Conservation (phyloP, 495 filamentous ascomycete species). For the Mytilinidion resinicola region DNA sequence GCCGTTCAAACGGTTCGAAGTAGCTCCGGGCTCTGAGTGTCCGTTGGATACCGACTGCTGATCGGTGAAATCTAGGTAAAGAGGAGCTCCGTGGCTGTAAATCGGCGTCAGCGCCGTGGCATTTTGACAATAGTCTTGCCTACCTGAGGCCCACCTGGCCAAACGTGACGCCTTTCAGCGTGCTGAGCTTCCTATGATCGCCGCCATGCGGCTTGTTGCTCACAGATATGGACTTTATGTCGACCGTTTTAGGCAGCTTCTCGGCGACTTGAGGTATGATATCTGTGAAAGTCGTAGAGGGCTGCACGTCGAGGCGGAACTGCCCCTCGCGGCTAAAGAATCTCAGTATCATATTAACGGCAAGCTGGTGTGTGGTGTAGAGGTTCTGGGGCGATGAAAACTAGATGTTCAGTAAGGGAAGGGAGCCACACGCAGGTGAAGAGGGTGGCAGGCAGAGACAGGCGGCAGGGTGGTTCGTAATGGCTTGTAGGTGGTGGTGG, state of each 20-base stretch:
- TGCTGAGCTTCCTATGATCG: constrained; percentile 61
- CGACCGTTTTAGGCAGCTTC: constrained; percentile 60
- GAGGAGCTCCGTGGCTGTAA: constrained; percentile 77
- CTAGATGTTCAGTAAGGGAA: not conserved
- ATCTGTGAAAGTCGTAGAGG: constrained; percentile 44
- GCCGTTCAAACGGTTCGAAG: constrained; percentile 62
- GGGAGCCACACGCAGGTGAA: not conserved
- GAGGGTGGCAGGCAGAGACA: constrained; percentile 7
- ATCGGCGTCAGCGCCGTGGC: not conserved
- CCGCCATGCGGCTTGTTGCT: constrained; percentile 74
- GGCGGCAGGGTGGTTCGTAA: not conserved
- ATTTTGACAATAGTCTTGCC: constrained; percentile 8
- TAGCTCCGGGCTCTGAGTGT: constrained; percentile 35
- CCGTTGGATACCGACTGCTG: constrained; percentile 47
- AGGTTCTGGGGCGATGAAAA: not conserved
- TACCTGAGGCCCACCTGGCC: constrained; percentile 66
- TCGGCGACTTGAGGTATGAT: constrained; percentile 53
- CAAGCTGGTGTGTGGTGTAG: not conserved
- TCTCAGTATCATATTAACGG: constrained; percentile 56
- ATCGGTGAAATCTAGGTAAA: constrained; percentile 75
- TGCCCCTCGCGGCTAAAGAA: constrained; percentile 65
- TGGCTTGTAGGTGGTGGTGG: constrained; percentile 4
- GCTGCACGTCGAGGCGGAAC: constrained; percentile 59
- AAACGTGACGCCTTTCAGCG: constrained; percentile 62
- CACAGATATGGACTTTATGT: constrained; percentile 67